These are phyloP conservation scores for Ogataea paraovalis DNA, from an alignment of 805 yeast species.

Conservation along the genomic window DNA sequence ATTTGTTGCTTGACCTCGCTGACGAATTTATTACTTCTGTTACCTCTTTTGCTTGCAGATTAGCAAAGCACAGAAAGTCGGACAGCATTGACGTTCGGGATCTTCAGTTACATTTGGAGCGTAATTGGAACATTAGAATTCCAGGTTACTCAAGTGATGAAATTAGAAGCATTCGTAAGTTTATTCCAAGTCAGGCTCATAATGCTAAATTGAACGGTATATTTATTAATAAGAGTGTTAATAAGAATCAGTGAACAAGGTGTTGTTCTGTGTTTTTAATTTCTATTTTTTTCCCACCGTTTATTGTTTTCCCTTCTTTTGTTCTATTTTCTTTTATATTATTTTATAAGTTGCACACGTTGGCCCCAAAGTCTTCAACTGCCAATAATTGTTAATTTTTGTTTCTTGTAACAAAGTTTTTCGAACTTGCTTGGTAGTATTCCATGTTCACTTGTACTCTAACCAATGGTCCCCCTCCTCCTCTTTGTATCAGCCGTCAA, in stretches of 20 bases:
- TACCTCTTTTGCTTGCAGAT: constrained; percentile 87
- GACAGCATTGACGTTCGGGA: constrained; percentile 86
- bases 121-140: constrained; percentile 90
- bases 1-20: constrained; percentile 82
- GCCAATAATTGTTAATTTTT: no score
- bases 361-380: no score
- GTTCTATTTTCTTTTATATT: background rate
- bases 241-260: constrained; percentile 33
- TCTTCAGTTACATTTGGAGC: constrained; percentile 84
- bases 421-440: background rate
- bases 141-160: constrained; percentile 95
- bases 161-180: constrained; percentile 69
- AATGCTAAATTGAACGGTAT: constrained; percentile 67
- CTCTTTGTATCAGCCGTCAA: background rate
- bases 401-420: background rate
- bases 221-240: constrained; percentile 58
- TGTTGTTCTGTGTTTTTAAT: background rate
- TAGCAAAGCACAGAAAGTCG: constrained; percentile 91
- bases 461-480: background rate
- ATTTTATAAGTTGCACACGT: no score
- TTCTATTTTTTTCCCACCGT: background rate
- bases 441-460: background rate
- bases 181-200: constrained; percentile 61
- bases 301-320: no score
- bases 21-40: constrained; percentile 93